Percentiles rank a stretch among this genome's conserved stretches.
Conservation (phyloP, 257 asterid genomes). For the Capsicum baccatum region DNA sequence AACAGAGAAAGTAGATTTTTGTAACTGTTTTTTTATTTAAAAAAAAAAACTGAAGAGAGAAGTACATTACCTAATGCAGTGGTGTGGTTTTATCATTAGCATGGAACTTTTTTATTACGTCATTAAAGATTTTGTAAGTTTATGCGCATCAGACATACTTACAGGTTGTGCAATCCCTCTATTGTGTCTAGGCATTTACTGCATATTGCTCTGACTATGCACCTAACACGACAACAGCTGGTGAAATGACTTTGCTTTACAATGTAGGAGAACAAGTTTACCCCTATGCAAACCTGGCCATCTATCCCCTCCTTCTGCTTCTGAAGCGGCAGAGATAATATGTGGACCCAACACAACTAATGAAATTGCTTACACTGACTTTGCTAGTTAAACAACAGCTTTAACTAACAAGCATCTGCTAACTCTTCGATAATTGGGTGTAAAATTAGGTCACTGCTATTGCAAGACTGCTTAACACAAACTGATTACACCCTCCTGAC, state of each 20-base stretch:
- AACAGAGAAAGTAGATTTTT: background rate
- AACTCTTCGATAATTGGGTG: slow-evolving; percentile 12
- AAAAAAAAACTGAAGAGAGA: background rate
- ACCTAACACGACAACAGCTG: background rate
- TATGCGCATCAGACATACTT: background rate
- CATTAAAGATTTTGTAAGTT: background rate
- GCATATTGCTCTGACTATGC: background rate
- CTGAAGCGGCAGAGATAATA: slow-evolving; percentile 2
- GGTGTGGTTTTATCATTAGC: slow-evolving; percentile 1
- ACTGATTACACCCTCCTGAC: background rate
- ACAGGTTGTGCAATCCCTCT: background rate
- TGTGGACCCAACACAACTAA: background rate
- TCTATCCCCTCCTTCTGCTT: background rate
- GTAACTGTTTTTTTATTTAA: background rate
- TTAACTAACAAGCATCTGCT: background rate
- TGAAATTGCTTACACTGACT: background rate
- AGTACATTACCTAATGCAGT: slow-evolving; percentile 6
- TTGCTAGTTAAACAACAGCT: background rate
- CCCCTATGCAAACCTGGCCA: background rate
- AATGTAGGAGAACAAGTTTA: background rate
- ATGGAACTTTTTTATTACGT: background rate
- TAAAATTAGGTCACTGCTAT: background rate
- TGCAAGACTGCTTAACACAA: background rate
- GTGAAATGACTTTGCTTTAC: slow-evolving; percentile 14
- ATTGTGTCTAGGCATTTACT: background rate